phyloP scores from a whole-genome alignment of 768 basidiomycete genomes.

The Paxillus involutus region DNA sequence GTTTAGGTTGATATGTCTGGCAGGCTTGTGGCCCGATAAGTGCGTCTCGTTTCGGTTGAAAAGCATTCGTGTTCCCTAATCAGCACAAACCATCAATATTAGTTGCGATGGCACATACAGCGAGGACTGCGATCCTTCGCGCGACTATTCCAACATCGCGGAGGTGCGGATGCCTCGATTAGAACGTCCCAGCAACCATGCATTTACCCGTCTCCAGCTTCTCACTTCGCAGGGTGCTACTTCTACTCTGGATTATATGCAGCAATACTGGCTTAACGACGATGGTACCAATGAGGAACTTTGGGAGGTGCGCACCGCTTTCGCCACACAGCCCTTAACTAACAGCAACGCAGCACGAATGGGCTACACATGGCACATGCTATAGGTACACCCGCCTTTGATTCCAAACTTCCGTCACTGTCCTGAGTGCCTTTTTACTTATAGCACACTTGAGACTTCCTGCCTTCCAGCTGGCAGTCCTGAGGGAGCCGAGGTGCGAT shows the following conservation, averaged over 20 bases:
- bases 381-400: constrained; percentile 22
- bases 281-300: constrained; percentile 60
- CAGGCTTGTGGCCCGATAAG: constrained; percentile 71
- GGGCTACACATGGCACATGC: constrained; percentile 66
- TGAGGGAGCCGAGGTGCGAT: constrained; percentile 56
- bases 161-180: constrained; percentile 27
- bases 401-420: not conserved
- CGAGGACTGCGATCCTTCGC: constrained; percentile 39
- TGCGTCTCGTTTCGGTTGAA: constrained; percentile 24
- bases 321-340: not conserved
- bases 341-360: constrained; percentile 55
- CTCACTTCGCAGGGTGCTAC: constrained; percentile 56
- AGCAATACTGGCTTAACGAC: constrained; percentile 60
- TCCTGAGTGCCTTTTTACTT: not conserved
- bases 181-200: not conserved
- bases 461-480: constrained; percentile 64
- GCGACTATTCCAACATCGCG: constrained; percentile 45
- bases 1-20: constrained; percentile 3
- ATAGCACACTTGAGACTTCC: constrained; percentile 55
- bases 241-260: constrained; percentile 61
- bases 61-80: not conserved
- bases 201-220: constrained; percentile 39
- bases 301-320: constrained; percentile 55
- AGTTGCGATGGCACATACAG: constrained; percentile 54
- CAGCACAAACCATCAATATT: not conserved